A percentile compares a stretch with the other conserved stretches of the same genome.
Evolutionary conservation across 345 rosid species (phyloP).

Genomic region (Lepidium africanum): DNA sequence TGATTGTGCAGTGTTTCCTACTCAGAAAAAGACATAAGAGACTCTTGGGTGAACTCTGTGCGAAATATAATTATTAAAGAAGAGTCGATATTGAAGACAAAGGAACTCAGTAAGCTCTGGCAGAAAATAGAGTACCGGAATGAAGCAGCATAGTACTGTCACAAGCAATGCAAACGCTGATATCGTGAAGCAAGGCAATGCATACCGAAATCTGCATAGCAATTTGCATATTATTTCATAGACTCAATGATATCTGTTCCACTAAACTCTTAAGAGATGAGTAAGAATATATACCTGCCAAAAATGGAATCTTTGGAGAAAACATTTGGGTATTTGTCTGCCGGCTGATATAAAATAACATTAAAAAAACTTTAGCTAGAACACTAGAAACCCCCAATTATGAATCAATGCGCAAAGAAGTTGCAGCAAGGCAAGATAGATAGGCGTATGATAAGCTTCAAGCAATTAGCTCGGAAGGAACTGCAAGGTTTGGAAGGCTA

Average conservation of each 20-base stretch:
- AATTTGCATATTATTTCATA: neutral
- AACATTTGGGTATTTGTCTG: conserved; percentile 62
- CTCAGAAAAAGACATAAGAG: conserved; percentile 3
- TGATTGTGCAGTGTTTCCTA: conserved; percentile 76
- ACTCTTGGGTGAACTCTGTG: neutral
- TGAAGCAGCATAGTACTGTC: conserved; percentile 53
- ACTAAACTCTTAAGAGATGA: neutral
- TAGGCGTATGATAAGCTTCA: neutral
- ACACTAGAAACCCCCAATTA: neutral
- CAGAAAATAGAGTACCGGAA: conserved; percentile 18
- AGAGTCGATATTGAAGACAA: neutral
- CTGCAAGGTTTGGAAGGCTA: neutral
- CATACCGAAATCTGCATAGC: conserved; percentile 69
- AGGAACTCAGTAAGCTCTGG: neutral
- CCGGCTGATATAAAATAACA: conserved; percentile 46
- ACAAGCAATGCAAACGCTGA: conserved; percentile 58
- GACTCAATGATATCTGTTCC: neutral
- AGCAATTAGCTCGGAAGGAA: neutral
- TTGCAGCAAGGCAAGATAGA: neutral
- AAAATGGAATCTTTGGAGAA: conserved; percentile 65
- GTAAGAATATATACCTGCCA: conserved; percentile 45
- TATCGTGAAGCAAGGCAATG: conserved; percentile 61
- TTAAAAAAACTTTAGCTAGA: neutral
- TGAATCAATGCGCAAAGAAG: neutral
- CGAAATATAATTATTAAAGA: neutral